Base-by-base conservation (phyloP, 768 basidiomycete genomes). In the Lactarius hengduanensis region DNA sequence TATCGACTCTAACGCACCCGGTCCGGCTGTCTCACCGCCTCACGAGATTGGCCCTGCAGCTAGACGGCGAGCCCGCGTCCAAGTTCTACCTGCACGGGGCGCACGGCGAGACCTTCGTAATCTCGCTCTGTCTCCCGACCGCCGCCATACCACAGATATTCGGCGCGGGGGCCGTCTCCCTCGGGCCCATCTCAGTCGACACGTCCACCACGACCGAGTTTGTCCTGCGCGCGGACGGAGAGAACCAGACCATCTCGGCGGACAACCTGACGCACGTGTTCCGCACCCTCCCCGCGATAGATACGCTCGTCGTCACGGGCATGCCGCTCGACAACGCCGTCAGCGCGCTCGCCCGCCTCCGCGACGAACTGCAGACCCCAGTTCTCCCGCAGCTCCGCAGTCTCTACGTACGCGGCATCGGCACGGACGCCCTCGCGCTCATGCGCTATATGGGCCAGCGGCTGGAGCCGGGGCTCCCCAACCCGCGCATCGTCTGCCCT, bases 281-380 rank as follows among this genome's bases (percentile, higher is more conserved):
- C 38, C 64, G 57, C 30, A 22, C 45, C 9, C 58, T 64, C 30
- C 36, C 64, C 38, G 50, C 58, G 26, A n/a, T 59, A 26, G 58
- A 64, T 7, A 55, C 58, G 50, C 64, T 64, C 50, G 64, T 64
- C 40, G 64, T 64, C 3, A 64, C 64, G 2, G 64, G 64, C 40
- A 64, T 53, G 58, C 64, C 57, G 9, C 58, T 64, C 36, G 64
- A 59, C 58, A 55, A 38, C 58, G 40, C 55, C 15, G 64, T 64
- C 45, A 11, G 50, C 50, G 64, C 64, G 36, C 50, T 64, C 8
- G 2, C 38, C 4, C 28, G 11, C 28, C 58, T 64, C 36, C 64
- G 64, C 64, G 64, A 64, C 30, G 64, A 64, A 28, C 50, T 54
- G 38, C 58, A 34, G 20, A 10, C 50, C 0, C 58, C 53, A 18